Evolutionary conservation across 768 basidiomycete genomes (phyloP).

Genomic region (Podaxis sp.): DNA sequence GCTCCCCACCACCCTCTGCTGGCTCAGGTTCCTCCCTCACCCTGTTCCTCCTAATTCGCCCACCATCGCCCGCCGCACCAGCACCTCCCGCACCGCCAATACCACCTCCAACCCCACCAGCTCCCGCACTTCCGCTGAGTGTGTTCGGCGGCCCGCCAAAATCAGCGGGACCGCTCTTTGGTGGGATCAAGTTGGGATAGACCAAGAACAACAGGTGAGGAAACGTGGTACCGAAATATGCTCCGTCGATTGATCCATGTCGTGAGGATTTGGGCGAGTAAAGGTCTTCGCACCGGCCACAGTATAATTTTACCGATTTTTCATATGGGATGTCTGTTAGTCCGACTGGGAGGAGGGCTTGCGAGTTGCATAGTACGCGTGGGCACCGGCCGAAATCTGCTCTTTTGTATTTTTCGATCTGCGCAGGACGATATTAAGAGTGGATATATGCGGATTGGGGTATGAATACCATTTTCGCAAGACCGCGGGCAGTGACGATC

Average conservation of each 20-base stretch:
- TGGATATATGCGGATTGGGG: background rate
- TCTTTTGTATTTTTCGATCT: constrained; percentile 97
- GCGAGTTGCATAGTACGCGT: constrained; percentile 91
- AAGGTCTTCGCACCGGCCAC: constrained; percentile 97
- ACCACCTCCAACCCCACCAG: background rate
- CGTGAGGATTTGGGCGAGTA: constrained; percentile 97
- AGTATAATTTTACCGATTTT: constrained; percentile 98
- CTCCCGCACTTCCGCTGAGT: constrained; percentile 21
- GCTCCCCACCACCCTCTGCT: constrained; percentile 34
- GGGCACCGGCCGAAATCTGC: constrained; percentile 99
- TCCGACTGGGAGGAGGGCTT: constrained; percentile 95
- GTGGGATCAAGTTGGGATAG: constrained; percentile 89
- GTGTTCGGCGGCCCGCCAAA: constrained; percentile 18
- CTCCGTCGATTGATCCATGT: constrained; percentile 97
- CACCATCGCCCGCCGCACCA: constrained; percentile 19
- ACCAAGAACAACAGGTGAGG: constrained; percentile 97
- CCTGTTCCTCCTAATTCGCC: constrained; percentile 26
- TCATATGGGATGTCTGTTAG: constrained; percentile 97
- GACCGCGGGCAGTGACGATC: background rate
- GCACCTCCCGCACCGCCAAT: background rate
- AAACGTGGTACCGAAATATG: constrained; percentile 98
- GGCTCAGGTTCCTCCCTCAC: constrained; percentile 55
- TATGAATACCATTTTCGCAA: background rate
- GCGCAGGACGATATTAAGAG: constrained; percentile 1
- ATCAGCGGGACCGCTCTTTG: constrained; percentile 58